phyloP scores from a whole-genome alignment of 257 asterid species.

The Parsonsia alboflavescens region DNA sequence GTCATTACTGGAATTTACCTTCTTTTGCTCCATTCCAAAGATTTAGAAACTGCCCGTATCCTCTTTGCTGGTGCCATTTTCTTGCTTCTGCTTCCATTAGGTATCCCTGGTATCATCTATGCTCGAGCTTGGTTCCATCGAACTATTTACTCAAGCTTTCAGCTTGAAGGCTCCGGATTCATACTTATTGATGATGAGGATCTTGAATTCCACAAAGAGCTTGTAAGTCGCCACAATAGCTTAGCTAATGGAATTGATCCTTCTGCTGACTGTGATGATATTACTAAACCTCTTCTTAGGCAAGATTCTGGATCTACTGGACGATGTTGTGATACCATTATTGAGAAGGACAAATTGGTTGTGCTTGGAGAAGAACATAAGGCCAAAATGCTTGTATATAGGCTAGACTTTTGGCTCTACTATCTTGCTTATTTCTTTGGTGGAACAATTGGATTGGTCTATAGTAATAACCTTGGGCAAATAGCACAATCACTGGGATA shows the following conservation, averaged over 20 bases:
- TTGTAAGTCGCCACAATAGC: slow-evolving; percentile 37
- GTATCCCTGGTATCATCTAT: slow-evolving; percentile 64
- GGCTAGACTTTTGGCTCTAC: slow-evolving; percentile 84
- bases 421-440: slow-evolving; percentile 72
- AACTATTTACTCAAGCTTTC: slow-evolving; percentile 38
- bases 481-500: slow-evolving; percentile 84
- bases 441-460: slow-evolving; percentile 85
- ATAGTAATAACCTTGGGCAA: slow-evolving; percentile 90
- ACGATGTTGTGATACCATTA: slow-evolving; percentile 37
- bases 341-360: slow-evolving; percentile 44
- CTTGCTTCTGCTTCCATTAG: slow-evolving; percentile 60
- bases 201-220: slow-evolving; percentile 56
- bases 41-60: slow-evolving; percentile 24
- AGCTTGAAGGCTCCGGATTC: slow-evolving; percentile 46
- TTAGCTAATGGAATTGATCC: slow-evolving; percentile 21
- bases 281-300: slow-evolving; percentile 11
- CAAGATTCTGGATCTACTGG: slow-evolving; percentile 18
- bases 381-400: slow-evolving; percentile 41
- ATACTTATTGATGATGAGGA: slow-evolving; percentile 56
- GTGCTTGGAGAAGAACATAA: slow-evolving; percentile 81
- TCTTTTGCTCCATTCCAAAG: slow-evolving; percentile 53
- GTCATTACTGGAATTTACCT: slow-evolving; percentile 71
- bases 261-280: slow-evolving; percentile 14
- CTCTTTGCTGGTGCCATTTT: slow-evolving; percentile 57
- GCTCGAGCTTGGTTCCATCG: slow-evolving; percentile 60